A percentile compares a stretch with the other conserved stretches of the same genome.
Evolutionary conservation across 2,329 filamentous ascomycete genomes (phyloP).

Genomic region (Xylaria digitata): DNA sequence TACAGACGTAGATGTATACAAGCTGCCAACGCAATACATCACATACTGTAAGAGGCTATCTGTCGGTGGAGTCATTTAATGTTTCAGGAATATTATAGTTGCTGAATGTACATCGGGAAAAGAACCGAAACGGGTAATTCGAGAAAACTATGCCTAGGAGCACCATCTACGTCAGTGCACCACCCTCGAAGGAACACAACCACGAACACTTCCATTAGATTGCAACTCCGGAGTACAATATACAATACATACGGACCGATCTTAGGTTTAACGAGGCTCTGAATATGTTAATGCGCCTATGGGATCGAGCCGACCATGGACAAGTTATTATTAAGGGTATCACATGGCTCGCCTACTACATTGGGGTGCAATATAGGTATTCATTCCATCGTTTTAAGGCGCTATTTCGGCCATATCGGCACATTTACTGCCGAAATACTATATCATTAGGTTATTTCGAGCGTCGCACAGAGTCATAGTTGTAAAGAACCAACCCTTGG

Average conservation of each 20-base stretch:
- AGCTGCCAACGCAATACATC: too few relatives aligned
- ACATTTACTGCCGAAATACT: neutral
- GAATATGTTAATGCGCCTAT: constrained; percentile 17
- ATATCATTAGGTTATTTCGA: neutral
- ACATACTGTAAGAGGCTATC: too few relatives aligned
- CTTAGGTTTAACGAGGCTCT: constrained; percentile 4
- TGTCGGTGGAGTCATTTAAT: neutral
- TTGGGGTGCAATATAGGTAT: constrained; percentile 18
- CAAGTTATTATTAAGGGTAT: constrained; percentile 6
- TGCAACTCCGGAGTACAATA: neutral
- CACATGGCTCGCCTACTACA: constrained; percentile 2
- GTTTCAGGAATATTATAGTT: constrained; percentile 10
- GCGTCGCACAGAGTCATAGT: neutral
- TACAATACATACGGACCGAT: constrained; percentile 13
- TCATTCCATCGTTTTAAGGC: constrained; percentile 24
- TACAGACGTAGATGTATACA: too few relatives aligned
- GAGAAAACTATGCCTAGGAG: neutral
- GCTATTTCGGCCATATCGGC: constrained; percentile 31
- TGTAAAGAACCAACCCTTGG: neutral
- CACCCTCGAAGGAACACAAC: too few relatives aligned
- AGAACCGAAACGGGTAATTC: constrained; percentile 22
- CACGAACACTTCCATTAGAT: too few relatives aligned
- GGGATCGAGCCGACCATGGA: neutral
- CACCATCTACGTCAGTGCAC: constrained; percentile 9
- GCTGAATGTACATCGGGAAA: constrained; percentile 3